phyloP scores from a whole-genome alignment of 495 filamentous ascomycete species.

The Tuber indicum region DNA sequence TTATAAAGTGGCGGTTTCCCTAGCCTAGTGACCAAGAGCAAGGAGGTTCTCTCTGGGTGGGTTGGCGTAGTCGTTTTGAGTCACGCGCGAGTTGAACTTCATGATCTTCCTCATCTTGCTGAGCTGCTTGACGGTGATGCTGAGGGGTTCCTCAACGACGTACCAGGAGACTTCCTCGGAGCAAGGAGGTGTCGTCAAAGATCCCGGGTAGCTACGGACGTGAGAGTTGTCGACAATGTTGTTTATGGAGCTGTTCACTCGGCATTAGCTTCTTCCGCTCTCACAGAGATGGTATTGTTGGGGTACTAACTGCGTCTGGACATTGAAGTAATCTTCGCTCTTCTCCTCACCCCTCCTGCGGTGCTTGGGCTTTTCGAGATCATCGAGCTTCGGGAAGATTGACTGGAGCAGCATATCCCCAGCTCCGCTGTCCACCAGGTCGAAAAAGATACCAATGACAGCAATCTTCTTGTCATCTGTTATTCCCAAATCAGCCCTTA shows the following conservation, averaged over 20 bases:
- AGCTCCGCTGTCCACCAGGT: conserved; percentile 46
- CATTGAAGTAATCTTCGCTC: not conserved
- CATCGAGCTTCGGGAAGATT: not conserved
- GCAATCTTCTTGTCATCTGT: conserved; percentile 41
- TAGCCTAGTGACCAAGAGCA: not conserved
- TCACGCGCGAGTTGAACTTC: conserved; percentile 59
- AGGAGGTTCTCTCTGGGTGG: conserved; percentile 23
- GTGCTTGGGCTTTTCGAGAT: not conserved
- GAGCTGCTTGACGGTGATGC: conserved; percentile 50
- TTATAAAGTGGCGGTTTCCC: not conserved
- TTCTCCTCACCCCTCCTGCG: not conserved
- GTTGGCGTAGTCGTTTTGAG: conserved; percentile 44
- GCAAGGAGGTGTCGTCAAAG: conserved; percentile 65
- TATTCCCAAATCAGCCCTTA: not conserved
- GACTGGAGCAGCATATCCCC: conserved; percentile 14
- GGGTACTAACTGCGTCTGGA: conserved; percentile 9
- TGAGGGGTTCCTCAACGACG: conserved; percentile 50
- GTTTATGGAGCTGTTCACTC: conserved; percentile 15
- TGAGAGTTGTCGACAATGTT: not conserved
- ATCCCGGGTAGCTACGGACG: conserved; percentile 52
- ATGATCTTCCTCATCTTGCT: conserved; percentile 53
- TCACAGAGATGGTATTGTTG: not conserved
- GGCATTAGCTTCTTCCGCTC: not conserved
- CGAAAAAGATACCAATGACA: conserved; percentile 57
- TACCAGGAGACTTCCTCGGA: conserved; percentile 57